A percentile compares a stretch with the other conserved stretches of the same genome.
Conservation (phyloP, 169 alveolate species). For the Haemoproteus tartakovskyi region DNA sequence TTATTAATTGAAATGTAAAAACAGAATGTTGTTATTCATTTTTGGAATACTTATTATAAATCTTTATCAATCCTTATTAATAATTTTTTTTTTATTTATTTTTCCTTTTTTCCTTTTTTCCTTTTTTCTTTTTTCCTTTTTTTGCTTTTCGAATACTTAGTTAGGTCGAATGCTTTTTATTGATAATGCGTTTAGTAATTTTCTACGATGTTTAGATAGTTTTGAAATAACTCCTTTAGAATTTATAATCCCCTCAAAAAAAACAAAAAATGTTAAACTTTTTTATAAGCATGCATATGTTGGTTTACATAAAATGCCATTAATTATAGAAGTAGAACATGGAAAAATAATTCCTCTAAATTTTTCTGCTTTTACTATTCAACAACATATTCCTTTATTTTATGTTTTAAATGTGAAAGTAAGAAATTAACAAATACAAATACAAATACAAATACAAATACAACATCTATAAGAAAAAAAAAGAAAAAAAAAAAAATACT, state of each 20-base stretch:
- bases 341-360: conserved; percentile 57
- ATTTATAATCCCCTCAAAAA: conserved; percentile 24
- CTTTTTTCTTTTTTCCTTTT: no score
- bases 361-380: conserved; percentile 21
- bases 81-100: no score
- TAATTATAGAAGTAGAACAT: conserved; percentile 58
- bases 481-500: no score
- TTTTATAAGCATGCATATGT: conserved; percentile 49
- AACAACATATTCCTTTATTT: conserved; percentile 43
- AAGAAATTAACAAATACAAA: not conserved
- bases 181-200: conserved; percentile 48
- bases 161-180: no score
- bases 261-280: conserved; percentile 25
- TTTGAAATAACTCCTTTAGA: conserved; percentile 30
- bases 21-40: no score
- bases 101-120: no score
- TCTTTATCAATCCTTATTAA: no score
- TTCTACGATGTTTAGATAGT: conserved; percentile 57
- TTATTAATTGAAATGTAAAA: no score
- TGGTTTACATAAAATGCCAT: conserved; percentile 63
- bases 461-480: not conserved
- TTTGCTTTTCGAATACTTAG: no score
- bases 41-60: no score
- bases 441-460: not conserved
- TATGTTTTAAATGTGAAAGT: conserved; percentile 48